Percentiles rank a stretch among this genome's conserved stretches.
Conservation (phyloP, 352 stramenopile genomes). For the Globisporangium sylvaticum region DNA sequence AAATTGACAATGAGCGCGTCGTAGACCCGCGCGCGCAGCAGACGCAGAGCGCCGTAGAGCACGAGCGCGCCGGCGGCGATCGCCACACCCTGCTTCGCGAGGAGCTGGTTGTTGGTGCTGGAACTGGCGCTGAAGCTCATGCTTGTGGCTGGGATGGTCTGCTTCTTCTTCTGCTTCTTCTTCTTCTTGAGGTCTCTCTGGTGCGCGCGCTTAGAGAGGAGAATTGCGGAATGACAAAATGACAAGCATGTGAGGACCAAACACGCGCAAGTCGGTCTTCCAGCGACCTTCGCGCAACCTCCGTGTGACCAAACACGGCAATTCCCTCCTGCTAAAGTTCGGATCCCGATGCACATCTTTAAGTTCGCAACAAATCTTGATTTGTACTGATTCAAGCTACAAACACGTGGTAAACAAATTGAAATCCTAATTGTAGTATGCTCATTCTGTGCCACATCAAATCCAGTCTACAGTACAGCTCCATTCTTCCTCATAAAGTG, state of each 20-base stretch:
- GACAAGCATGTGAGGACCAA: neutral
- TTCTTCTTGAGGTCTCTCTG: neutral
- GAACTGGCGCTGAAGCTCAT: slow-evolving; percentile 7
- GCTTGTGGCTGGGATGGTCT: neutral
- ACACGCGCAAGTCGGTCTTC: slow-evolving; percentile 2
- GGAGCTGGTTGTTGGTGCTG: neutral
- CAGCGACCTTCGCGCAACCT: slow-evolving; percentile 9
- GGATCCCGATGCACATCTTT: neutral
- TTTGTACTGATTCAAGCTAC: neutral
- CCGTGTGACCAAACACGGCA: neutral
- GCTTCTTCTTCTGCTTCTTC: neutral
- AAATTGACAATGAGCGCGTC: slow-evolving; percentile 85
- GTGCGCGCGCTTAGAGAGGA: neutral
- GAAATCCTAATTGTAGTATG: neutral
- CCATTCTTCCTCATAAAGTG: neutral
- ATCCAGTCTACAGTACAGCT: neutral
- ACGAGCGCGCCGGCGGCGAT: slow-evolving; percentile 26
- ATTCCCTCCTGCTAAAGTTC: neutral
- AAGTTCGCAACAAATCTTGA: neutral
- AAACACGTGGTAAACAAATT: neutral
- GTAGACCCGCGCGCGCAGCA: slow-evolving; percentile 79
- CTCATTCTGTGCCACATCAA: neutral
- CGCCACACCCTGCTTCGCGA: slow-evolving; percentile 16
- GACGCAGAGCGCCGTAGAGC: slow-evolving; percentile 48
- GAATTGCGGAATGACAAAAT: neutral